Evolutionary conservation across 331 rosid genomes (phyloP), one percentile per base, ranked within the genome.

Genomic region (Cydonia oblonga): DNA sequence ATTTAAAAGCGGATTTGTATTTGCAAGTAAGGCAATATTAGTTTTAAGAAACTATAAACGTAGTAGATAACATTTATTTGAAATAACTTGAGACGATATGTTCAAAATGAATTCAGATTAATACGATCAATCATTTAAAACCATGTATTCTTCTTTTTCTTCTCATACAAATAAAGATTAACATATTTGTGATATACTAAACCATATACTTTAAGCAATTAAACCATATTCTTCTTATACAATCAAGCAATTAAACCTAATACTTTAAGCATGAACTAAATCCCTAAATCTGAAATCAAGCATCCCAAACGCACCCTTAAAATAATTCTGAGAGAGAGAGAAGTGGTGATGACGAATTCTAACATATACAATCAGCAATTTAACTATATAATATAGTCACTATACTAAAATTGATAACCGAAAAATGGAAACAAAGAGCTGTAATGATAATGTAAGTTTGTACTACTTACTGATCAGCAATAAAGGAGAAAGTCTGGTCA

Each of bases 401-500:
- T 42, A 20, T 9, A 20, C 14, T 54, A 54, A 3, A 53, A 22
- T 1, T 14, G 63, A 14, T 57, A n/a, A n/a, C 7, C 1, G 15
- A 6, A 22, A 64, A 67, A 42, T 20, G 19, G 57, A 8, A 44
- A 42, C 28, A 7, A 56, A 44, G 9, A 67, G 38, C 57, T 42
- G 71, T 20, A 32, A 7, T 13, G 9, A 40, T 61, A 44, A 28
- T 6, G 44, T 15, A 61, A 13, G 23, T 8, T 29, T 12, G 62
- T 29, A 20, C 13, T n/a, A 63, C 80, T 77, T 71, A 70, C 72
- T 77, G 71, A 29, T 76, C 71, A 4, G 70, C 46, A 13, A 70
- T 70, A 7, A 70, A 18, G 44, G 51, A 63, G 10, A 76, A 28
- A 42, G 65, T 14, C 35, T 77, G 58, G 23, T 70, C 75, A 62